Base-by-base conservation (phyloP, 306 rosid species). In the Neltuma alba region DNA sequence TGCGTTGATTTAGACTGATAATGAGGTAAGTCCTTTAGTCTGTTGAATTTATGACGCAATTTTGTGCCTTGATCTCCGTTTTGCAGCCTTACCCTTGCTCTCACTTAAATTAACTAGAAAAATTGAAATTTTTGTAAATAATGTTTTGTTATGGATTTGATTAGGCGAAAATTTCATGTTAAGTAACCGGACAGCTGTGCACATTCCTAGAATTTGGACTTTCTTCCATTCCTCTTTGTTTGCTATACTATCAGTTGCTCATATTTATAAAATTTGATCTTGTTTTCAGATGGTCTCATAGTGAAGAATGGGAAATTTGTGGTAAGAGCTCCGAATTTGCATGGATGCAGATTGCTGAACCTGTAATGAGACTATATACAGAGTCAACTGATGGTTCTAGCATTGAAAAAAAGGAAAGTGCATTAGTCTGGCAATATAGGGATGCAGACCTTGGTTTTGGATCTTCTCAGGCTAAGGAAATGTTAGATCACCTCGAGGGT, bases 321-420 rank as follows among this genome's bases (percentile, higher is more conserved):
- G 89, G 89, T 62, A 91, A 87, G 60, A 78, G 80, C 85, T 68
- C 84, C 5, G 97, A 86, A 1, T 89, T 92, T 67, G 93, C 92
- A 30, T 92, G 97, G 97, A 92, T 89, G 93, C 91, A 87, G 74
- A 89, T 89, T 57, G 95, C 85, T 21, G 88, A 92, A 85, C 97
- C 97, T 61, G 91, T 90, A 20, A 89, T 92, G 93, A 86, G 82
- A 64, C 79, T 83, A 30, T 92, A 92, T 76, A 90, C 95, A 18
- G 97, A 92, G 89, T 90, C 97, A 45, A 92, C 97, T 57, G 97
- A 90, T 83, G 97, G 97, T 76, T 89, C 97, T 57, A 58, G 79
- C 66, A 90, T 92, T 68, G 97, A 92, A 79, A 85, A 63, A 25
- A 92, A 92, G 77, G 95, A 92, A 83, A 92, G 95, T 83, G 89